Base-by-base conservation (phyloP, 306 rosid genomes). In the Ormosia emarginata region DNA sequence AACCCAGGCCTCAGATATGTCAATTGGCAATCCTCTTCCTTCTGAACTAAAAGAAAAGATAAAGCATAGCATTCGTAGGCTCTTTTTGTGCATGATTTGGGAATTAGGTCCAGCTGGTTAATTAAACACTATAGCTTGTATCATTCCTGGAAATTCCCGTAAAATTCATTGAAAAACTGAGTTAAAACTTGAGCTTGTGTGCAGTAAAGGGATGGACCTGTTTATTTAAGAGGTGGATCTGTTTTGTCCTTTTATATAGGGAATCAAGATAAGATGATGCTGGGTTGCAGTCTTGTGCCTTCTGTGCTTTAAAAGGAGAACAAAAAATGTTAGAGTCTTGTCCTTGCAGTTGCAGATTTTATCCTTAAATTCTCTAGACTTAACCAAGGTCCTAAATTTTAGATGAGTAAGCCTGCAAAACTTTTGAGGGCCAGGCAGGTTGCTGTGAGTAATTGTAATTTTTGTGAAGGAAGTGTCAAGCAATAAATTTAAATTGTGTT, bases 381-480 rank as follows among this genome's bases (percentile, higher is more conserved):
- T 46, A 80, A 37, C 3, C 57, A 24, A 62, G 10, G 2, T 30
- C 29, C 59, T 24, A 9, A 39, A n/a, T 14, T 29, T 52, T 43
- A 59, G 32, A 44, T 62, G 13, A 13, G 15, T 59, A 14, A 24
- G n/a, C 24, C 24, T 71, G 8, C 36, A 9, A 34, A 24, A 24
- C 24, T 24, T 24, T 24, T 24, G 24, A 24, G 24, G 24, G 24
- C 65, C 32, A 9, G 74, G 33, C 14, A 14, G 41, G 24, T 74
- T 74, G 36, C 7, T 32, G n/a, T 67, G 37, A 66, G 9, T 63
- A 32, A 36, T 17, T 73, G 34, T 66, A 58, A 36, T 24, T 46
- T 85, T 76, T 46, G 55, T 44, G 71, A 30, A 78, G 37, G 50
- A 80, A 56, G n/a, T 43, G n/a, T 64, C 69, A 66, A 71, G 44